These are phyloP conservation scores for Hordeum marinum DNA, from an alignment of 176 grass and related monocot species.

Conservation along the genomic window DNA sequence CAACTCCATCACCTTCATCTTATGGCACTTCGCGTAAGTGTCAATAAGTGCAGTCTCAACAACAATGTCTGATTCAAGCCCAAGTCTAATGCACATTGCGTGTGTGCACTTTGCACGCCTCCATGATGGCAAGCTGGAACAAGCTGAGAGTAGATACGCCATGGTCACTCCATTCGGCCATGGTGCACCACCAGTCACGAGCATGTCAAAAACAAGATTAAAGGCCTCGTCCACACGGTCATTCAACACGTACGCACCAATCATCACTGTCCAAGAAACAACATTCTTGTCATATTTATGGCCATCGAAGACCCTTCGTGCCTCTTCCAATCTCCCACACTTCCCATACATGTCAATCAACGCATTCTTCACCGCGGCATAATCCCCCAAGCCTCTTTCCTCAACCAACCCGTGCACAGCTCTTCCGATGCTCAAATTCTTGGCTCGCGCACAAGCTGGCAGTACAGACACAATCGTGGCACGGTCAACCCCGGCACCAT, in stretches of 20 bases:
- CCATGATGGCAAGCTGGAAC: slow-evolving; percentile 17
- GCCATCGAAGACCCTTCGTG: slow-evolving; percentile 39
- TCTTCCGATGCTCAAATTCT: slow-evolving; percentile 46
- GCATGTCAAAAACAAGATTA: slow-evolving; percentile 44
- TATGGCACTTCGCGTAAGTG: slow-evolving; percentile 39
- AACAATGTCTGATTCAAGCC: slow-evolving; percentile 37
- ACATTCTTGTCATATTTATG: slow-evolving; percentile 40
- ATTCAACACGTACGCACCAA: slow-evolving; percentile 38
- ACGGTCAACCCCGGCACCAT: slow-evolving; percentile 28
- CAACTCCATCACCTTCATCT: slow-evolving; percentile 13
- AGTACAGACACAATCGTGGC: slow-evolving; percentile 54
- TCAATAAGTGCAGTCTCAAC: slow-evolving; percentile 58
- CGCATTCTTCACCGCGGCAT: slow-evolving; percentile 42
- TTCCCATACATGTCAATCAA: slow-evolving; percentile 78
- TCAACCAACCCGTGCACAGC: slow-evolving; percentile 42
- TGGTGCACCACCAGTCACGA: slow-evolving; percentile 11
- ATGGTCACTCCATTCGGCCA: slow-evolving; percentile 69
- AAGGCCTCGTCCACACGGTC: slow-evolving; percentile 17
- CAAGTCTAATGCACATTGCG: slow-evolving; percentile 41
- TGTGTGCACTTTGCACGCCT: slow-evolving; percentile 43
- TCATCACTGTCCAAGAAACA: slow-evolving; percentile 64
- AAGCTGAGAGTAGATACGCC: slow-evolving; percentile 49
- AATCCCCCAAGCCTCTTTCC: slow-evolving; percentile 34
- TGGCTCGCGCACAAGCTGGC: slow-evolving; percentile 45
- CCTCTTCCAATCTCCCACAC: slow-evolving; percentile 49